Evolutionary conservation across 2,329 filamentous ascomycete genomes (phyloP), one percentile per base, ranked within the genome.

Genomic region (Talaromyces rugulosus): DNA sequence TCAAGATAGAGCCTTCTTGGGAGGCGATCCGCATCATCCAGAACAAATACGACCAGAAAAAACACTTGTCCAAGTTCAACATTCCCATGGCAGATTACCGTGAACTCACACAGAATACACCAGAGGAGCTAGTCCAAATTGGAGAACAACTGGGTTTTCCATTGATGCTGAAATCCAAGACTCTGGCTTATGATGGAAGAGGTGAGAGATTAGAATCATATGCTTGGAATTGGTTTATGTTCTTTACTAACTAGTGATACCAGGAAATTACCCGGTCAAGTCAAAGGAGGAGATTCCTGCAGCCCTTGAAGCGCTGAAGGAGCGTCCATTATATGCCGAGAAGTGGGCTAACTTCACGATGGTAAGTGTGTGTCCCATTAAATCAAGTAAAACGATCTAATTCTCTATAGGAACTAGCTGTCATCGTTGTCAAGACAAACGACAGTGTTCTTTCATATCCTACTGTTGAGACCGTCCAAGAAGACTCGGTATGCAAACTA

Each of bases 401-500:
- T 54, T 18, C 28, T 36, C 31, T 3, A 61, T 66, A 78, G 77
- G 94, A 98, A 78, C 80, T 98, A 59, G 91, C 95, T 5, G 93
- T 96, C 67, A 96, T 98, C 87, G 94, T 97, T 8, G 87, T 98
- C 62, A 90, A 96, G 71, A 96, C 91, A 0, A 90, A 93, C 71
- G 87, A 96, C 66, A 77, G 79, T 5, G 82, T 85, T 3, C 80
- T 92, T 34, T 86, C 93, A 4, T 98, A 95, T 72, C 93, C 95
- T 0, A 89, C 89, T 0, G 93, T 97, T 1, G 95, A 99, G 80
- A 98, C 94, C 0, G 85, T 98, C 33, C 95, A 99, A 69, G 91
- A 97, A 76, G 91, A 98, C 75, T 95, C 88, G 71, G 92, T 99
- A 69, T 98, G 95, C 84, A 95, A 96, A 69, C 88, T 93, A 66